Conservation (phyloP, 78 protist species). For the Tieghemostelium lacteum region DNA sequence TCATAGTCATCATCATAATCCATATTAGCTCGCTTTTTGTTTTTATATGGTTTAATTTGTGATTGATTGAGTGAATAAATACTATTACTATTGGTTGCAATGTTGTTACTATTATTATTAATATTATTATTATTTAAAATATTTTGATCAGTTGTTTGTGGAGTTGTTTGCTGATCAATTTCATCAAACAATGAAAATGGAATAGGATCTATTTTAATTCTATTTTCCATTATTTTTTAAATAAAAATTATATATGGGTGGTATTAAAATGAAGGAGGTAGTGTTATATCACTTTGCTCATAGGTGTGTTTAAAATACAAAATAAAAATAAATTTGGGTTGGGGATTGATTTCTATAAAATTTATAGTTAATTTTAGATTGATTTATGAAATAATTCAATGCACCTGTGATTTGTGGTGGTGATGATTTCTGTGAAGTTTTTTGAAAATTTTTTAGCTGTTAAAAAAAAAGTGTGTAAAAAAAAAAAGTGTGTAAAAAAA, state of each 20-base stretch:
- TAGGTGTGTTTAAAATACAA: background rate
- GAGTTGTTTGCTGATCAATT: background rate
- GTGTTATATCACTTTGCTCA: background rate
- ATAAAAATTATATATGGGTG: background rate
- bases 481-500: background rate
- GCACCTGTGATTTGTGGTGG: background rate
- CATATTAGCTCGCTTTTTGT: background rate
- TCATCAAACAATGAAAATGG: background rate
- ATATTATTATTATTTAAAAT: too few relatives aligned
- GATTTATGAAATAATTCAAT: too few relatives aligned
- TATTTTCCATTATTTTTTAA: too few relatives aligned
- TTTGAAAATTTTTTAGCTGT: background rate
- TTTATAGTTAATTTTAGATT: background rate
- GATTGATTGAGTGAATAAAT: background rate
- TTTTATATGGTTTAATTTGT: conserved; percentile 1
- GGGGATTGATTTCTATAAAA: too few relatives aligned
- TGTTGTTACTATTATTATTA: too few relatives aligned
- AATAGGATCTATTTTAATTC: too few relatives aligned
- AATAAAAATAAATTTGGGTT: too few relatives aligned
- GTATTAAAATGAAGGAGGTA: background rate
- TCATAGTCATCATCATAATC: conserved; percentile 6
- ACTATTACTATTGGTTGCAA: background rate
- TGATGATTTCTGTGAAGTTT: background rate
- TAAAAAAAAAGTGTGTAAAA: too few relatives aligned
- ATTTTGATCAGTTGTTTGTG: background rate